phyloP scores from a whole-genome alignment of 768 basidiomycete species.

The Lactarius indigo region DNA sequence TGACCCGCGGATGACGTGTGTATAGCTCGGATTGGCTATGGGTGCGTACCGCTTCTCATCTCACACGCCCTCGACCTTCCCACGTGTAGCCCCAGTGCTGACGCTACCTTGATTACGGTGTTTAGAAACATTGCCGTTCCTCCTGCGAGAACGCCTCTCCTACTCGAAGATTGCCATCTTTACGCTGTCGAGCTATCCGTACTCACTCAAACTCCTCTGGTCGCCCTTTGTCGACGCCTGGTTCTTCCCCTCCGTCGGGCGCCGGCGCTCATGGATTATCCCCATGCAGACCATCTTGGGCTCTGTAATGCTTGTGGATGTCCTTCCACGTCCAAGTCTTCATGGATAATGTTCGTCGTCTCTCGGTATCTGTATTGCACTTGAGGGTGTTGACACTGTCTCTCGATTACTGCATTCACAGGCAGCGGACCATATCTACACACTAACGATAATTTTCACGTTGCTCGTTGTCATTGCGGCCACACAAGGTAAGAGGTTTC shows the following conservation, averaged over 20 bases:
- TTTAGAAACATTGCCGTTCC: constrained; percentile 91
- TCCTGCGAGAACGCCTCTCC: constrained; percentile 90
- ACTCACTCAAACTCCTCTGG: constrained; percentile 96
- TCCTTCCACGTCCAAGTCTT: constrained; percentile 69
- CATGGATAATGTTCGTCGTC: constrained; percentile 65
- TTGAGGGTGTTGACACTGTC: not conserved
- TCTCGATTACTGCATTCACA: constrained; percentile 32
- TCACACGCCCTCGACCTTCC: constrained; percentile 45
- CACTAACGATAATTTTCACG: constrained; percentile 85
- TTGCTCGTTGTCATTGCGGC: constrained; percentile 94
- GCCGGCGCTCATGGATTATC: constrained; percentile 97
- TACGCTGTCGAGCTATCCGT: constrained; percentile 88
- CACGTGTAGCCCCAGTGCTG: constrained; percentile 57
- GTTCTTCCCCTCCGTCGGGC: constrained; percentile 76
- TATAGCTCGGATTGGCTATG: constrained; percentile 25
- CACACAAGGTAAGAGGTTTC: constrained; percentile 71
- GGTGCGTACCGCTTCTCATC: constrained; percentile 2
- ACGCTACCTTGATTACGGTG: not conserved
- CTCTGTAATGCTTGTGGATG: constrained; percentile 74
- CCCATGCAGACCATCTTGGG: constrained; percentile 94
- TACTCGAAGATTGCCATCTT: constrained; percentile 97
- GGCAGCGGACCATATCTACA: constrained; percentile 76
- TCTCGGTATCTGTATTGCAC: not conserved
- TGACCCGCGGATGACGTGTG: not conserved
- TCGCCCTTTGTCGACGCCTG: constrained; percentile 94